phyloP scores from a whole-genome alignment of 2,329 filamentous ascomycete genomes.

The Penicillium sp. region DNA sequence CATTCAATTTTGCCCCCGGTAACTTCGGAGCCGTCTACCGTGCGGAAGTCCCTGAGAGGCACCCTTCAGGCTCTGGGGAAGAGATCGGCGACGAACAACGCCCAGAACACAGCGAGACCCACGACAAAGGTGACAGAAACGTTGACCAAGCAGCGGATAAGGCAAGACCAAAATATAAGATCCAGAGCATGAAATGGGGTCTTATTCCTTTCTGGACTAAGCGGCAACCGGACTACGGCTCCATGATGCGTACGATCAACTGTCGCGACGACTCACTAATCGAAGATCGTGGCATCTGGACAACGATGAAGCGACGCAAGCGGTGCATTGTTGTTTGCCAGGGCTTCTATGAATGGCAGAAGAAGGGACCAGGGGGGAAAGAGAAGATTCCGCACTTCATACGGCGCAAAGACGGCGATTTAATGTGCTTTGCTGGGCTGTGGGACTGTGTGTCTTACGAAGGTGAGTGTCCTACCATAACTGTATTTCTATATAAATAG shows the following conservation, averaged over 20 bases:
- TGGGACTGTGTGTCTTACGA: slow-evolving; percentile 87
- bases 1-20: slow-evolving; percentile 89
- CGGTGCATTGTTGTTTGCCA: slow-evolving; percentile 82
- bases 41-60: slow-evolving; percentile 62
- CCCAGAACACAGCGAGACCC: slow-evolving; percentile 2
- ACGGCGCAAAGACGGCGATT: slow-evolving; percentile 71
- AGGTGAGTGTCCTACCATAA: slow-evolving; percentile 43
- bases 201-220: slow-evolving; percentile 93
- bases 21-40: slow-evolving; percentile 82
- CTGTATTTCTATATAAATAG: neutral
- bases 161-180: slow-evolving; percentile 59
- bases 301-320: slow-evolving; percentile 81
- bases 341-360: slow-evolving; percentile 96
- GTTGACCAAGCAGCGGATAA: slow-evolving; percentile 13
- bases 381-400: slow-evolving; percentile 82
- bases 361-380: slow-evolving; percentile 64
- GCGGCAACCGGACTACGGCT: slow-evolving; percentile 69
- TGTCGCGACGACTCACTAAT: slow-evolving; percentile 83
- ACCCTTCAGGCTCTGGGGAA: slow-evolving; percentile 30
- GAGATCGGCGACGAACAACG: slow-evolving; percentile 17
- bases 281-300: slow-evolving; percentile 80
- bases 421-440: slow-evolving; percentile 86
- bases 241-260: slow-evolving; percentile 85
- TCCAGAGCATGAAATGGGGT: slow-evolving; percentile 96
- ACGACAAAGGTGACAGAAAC: slow-evolving; percentile 4